Base-by-base conservation (phyloP, 176 grass and related monocot species). In the Panicum miliaceum region DNA sequence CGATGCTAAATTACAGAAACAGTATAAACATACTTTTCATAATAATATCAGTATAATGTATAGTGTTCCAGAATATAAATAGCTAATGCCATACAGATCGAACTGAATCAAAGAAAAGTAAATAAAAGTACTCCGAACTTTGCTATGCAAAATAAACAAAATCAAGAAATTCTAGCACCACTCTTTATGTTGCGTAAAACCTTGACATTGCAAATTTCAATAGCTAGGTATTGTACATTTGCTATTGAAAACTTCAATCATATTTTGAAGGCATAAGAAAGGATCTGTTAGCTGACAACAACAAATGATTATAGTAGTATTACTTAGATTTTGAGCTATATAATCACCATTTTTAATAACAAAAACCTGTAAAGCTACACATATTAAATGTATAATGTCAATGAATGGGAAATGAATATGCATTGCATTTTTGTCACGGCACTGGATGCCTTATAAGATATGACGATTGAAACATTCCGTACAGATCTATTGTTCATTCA, bases 261-360 rank as follows among this genome's bases (percentile, higher is more conserved):
- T 54, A 12, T 56, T 19, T 54, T 29, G 38, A 37, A 7, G 59
- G 8, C 60, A 26, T 11, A 57, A 19, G 15, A 43, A 77, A 32
- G 4, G 36, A 84, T 68, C n/a, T 4, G 15, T 76, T 77, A 45
- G 72, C 25, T 84, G 61, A 46, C 63, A 77, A 66, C n/a, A 75
- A 77, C 23, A 76, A 57, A 74, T 51, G 42, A 18, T 9, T 34
- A 36, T 51, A 45, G 38, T n/a, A 37, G 57, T 50, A 23, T 12
- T 36, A 25, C 26, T 63, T 66, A 68, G 6, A 68, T 45, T 53
- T 68, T 20, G 40, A 63, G 20, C 13, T 27, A 23, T 67, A 66
- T 13, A 66, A 76, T n/a, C 37, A 36, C 23, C 26, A 4, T 53
- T 75, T 73, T 64, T 9, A 75, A 64, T 84, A 13, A 75, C 36